Percentiles rank a stretch among this genome's conserved stretches.
Conservation (phyloP, 768 basidiomycete genomes). For the Neoboletus brunneissimus region DNA sequence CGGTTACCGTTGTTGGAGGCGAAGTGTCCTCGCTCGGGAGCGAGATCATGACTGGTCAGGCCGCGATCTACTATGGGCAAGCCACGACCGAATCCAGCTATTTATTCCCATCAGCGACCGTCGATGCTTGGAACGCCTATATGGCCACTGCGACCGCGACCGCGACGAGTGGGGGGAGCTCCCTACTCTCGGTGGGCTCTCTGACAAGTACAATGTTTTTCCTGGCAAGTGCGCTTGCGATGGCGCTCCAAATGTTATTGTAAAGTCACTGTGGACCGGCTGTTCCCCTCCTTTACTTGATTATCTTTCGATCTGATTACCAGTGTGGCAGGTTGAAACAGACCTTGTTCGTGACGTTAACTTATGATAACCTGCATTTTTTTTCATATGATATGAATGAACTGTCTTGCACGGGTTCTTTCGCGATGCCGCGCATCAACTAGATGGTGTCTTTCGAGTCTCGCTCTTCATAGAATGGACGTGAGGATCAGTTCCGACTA, state of each 20-base stretch:
- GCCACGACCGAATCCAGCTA: constrained; percentile 48
- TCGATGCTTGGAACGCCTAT: constrained; percentile 56
- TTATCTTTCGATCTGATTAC: no score
- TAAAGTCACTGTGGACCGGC: not conserved
- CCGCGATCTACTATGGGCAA: constrained; percentile 53
- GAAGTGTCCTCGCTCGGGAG: constrained; percentile 45
- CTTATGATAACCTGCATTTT: no score
- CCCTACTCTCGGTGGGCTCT: not conserved
- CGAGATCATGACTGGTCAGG: constrained; percentile 51
- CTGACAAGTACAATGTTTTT: not conserved
- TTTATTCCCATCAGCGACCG: constrained; percentile 53
- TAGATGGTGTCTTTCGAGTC: no score
- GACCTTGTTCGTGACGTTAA: no score
- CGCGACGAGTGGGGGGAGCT: not conserved
- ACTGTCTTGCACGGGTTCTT: no score
- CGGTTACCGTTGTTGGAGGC: constrained; percentile 43
- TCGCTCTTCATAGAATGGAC: no score
- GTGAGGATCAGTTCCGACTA: no score
- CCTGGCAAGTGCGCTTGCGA: not conserved
- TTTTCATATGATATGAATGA: no score
- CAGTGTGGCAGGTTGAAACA: no score
- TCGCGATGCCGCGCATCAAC: no score
- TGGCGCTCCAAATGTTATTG: not conserved
- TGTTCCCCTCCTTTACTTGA: not conserved
- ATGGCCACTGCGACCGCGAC: constrained; percentile 40